phyloP scores from a whole-genome alignment of 768 basidiomycete genomes.

The Leccinum sublutescens region DNA sequence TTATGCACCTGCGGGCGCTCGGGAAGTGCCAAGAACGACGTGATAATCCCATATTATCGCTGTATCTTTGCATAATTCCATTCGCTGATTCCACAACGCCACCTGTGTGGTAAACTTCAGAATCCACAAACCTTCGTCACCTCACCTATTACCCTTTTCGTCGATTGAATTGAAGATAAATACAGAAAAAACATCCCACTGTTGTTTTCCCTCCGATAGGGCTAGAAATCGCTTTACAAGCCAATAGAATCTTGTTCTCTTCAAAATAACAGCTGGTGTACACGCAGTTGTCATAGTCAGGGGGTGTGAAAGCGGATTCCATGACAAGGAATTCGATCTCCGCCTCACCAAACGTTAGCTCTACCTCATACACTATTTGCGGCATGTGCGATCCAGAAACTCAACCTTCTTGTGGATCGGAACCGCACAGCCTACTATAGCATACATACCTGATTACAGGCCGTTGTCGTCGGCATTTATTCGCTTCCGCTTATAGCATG shows the following conservation, averaged over 20 bases:
- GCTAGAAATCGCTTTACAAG: constrained; percentile 45
- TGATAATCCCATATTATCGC: constrained; percentile 77
- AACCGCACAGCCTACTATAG: constrained; percentile 2
- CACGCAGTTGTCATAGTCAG: constrained; percentile 25
- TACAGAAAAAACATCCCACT: constrained; percentile 54
- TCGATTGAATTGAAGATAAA: constrained; percentile 60
- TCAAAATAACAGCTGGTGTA: constrained; percentile 71
- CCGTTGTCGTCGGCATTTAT: background rate
- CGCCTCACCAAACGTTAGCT: constrained; percentile 6
- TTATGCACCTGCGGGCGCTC: constrained; percentile 20
- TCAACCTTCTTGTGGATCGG: constrained; percentile 12
- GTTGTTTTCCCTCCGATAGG: constrained; percentile 23
- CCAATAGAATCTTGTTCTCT: constrained; percentile 61
- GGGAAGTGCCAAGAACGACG: constrained; percentile 55
- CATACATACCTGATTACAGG: background rate
- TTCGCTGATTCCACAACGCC: constrained; percentile 62
- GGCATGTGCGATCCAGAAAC: background rate
- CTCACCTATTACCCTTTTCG: constrained; percentile 54
- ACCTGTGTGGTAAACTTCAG: constrained; percentile 41
- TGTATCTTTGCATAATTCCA: constrained; percentile 30
- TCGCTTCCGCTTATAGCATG: background rate
- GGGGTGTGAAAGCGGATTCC: constrained; percentile 23
- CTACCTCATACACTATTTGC: background rate
- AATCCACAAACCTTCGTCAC: background rate
- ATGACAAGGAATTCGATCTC: constrained; percentile 16